Percentiles rank a stretch among this genome's conserved stretches.
These are phyloP conservation scores for Agrostemma githago DNA, from an alignment of 148 eudicot species.

Conservation along the genomic window DNA sequence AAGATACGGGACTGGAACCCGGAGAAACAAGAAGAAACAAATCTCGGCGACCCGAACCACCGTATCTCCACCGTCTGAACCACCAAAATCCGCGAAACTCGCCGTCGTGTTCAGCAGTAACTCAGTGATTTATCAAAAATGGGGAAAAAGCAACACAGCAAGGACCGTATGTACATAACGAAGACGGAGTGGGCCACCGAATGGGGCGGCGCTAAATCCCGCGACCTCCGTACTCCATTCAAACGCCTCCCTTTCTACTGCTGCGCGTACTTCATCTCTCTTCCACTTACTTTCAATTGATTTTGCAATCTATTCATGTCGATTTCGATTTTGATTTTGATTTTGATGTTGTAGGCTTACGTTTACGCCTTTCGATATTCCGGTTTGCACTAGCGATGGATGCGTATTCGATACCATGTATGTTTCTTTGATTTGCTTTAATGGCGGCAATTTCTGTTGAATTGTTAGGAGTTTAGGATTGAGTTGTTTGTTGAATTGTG, in stretches of 20 bases:
- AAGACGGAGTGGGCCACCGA: slow-evolving; percentile 99
- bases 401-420: slow-evolving; percentile 78
- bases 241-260: slow-evolving; percentile 96
- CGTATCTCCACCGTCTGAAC: background rate
- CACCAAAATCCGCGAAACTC: background rate
- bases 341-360: slow-evolving; percentile 52
- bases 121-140: slow-evolving; percentile 22
- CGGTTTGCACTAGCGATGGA: slow-evolving; percentile 83
- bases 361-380: slow-evolving; percentile 85
- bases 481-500: slow-evolving; percentile 5
- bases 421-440: slow-evolving; percentile 17
- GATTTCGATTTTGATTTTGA: no score
- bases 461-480: background rate
- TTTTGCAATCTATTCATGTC: background rate
- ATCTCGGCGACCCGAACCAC: no score
- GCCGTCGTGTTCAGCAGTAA: slow-evolving; percentile 5
- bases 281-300: background rate
- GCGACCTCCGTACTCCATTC: slow-evolving; percentile 61
- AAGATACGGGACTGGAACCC: no score
- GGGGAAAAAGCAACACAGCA: slow-evolving; percentile 99
- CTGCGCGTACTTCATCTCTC: slow-evolving; percentile 59
- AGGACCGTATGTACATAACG: slow-evolving; percentile 89
- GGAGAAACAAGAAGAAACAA: no score
- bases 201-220: slow-evolving; percentile 97
- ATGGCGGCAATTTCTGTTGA: background rate